phyloP scores from a whole-genome alignment of 2,329 filamentous ascomycete species.

The Blastomyces parvus region DNA sequence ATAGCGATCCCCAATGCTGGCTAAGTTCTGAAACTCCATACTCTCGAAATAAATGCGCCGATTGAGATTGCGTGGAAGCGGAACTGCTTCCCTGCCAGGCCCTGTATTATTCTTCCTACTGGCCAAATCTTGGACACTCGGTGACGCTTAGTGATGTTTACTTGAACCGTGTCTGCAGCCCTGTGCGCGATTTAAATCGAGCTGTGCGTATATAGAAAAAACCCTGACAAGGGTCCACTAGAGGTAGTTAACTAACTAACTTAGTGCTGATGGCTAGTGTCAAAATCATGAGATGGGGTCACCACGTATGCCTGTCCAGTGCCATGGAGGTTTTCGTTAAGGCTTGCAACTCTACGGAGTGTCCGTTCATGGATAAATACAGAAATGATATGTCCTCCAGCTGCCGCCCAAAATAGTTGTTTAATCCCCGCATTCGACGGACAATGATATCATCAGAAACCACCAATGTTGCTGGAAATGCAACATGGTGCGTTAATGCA shows the following conservation, averaged over 20 bases:
- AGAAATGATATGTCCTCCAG: too few relatives aligned
- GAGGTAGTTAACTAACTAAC: too few relatives aligned
- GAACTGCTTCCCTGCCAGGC: neutral
- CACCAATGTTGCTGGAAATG: neutral
- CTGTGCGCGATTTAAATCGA: neutral
- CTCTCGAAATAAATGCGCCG: too few relatives aligned
- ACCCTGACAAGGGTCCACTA: neutral
- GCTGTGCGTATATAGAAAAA: neutral
- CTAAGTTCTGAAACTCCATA: too few relatives aligned
- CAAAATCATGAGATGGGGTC: neutral
- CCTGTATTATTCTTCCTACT: neutral
- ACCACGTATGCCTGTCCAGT: too few relatives aligned
- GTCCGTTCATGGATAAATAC: too few relatives aligned
- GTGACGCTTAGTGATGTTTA: too few relatives aligned
- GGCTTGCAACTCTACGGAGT: too few relatives aligned
- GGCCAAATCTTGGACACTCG: neutral
- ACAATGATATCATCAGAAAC: neutral
- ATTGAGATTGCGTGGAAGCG: too few relatives aligned
- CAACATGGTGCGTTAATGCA: neutral
- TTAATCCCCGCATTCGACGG: too few relatives aligned
- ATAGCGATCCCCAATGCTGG: neutral
- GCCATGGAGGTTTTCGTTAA: neutral
- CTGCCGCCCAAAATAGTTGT: too few relatives aligned
- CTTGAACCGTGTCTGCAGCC: neutral
- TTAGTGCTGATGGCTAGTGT: neutral